Evolutionary conservation across 2,329 filamentous ascomycete genomes (phyloP), one percentile per base, ranked within the genome.

Genomic region (Zymoseptoria pseudotritici): DNA sequence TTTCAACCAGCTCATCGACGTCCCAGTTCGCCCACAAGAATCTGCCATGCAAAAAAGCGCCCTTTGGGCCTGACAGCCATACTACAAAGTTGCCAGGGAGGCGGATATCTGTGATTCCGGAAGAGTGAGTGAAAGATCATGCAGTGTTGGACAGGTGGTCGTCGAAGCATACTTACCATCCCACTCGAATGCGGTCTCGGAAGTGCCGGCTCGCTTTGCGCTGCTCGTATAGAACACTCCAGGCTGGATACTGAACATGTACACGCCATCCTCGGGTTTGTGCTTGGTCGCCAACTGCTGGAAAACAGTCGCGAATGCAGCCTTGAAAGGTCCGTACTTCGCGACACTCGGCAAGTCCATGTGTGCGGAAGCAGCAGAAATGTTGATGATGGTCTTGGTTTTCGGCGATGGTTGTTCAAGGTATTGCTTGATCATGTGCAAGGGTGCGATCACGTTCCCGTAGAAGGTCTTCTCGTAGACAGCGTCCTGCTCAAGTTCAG

Each of bases 21-120:
- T 68, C 65, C 66, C 66, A 68, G 29, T 66, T 61, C 42, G 62
- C 63, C 66, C 66, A 66, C 19, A 65, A 53, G 60, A 67, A 73
- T 10, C 73, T 66, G 1, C 75, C 76, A 60, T 73, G 71, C 24
- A 79, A 60, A 55, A 77, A 78, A 0, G 67, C 65, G 1, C 73
- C 74, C 64, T 79, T 74, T 2, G 70, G 61, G 17, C 69, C 72
- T 1, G 73, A 69, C 4, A 75, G 62, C 76, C 76, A 79, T 2
- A 78, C 69, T 10, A 65, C 64, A 59, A 72, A 72, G 53, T 66
- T 50, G 4, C 64, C 69, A 19, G 70, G 63, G 20, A 72, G 36
- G 13, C 56, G 53, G 59, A 60, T 55, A 52, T 68, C 62, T 53
- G 7, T 46, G 17, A 17, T 17, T 3, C 1, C 7, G 36, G 17